A percentile compares a stretch with the other conserved stretches of the same genome.
These are phyloP conservation scores for Apiospora marii DNA, from an alignment of 2,329 filamentous ascomycete genomes.

Conservation along the genomic window DNA sequence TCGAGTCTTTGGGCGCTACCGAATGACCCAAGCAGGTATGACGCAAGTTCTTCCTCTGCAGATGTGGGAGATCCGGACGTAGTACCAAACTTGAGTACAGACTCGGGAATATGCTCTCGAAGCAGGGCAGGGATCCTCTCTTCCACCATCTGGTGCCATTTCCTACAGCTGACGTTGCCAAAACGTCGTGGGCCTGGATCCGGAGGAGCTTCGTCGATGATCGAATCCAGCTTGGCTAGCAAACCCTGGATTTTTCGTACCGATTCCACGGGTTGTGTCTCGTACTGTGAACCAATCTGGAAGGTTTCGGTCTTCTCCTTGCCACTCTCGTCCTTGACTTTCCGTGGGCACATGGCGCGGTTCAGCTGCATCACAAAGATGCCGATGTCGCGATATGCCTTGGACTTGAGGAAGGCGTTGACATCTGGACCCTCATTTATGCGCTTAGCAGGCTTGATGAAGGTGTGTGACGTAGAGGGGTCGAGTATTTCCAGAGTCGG, in stretches of 20 bases:
- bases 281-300: constrained; percentile 49
- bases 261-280: constrained; percentile 57
- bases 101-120: constrained; percentile 59
- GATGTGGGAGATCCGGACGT: constrained; percentile 40
- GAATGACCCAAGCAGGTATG: constrained; percentile 86
- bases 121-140: constrained; percentile 65
- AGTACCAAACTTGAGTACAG: constrained; percentile 39
- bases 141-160: constrained; percentile 78
- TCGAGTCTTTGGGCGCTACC: constrained; percentile 90
- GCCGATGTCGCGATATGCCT: constrained; percentile 87
- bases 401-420: constrained; percentile 77
- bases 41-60: constrained; percentile 72
- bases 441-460: constrained; percentile 75
- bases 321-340: constrained; percentile 47
- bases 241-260: constrained; percentile 72
- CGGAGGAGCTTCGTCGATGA: constrained; percentile 82
- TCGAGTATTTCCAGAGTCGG: constrained; percentile 59
- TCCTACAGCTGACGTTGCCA: constrained; percentile 89
- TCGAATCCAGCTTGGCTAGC: constrained; percentile 67
- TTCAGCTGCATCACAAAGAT: constrained; percentile 91
- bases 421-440: constrained; percentile 91
- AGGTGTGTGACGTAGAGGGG: constrained; percentile 58
- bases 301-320: constrained; percentile 56
- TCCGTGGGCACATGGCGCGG: constrained; percentile 80
- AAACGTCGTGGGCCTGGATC: constrained; percentile 88